Evolutionary conservation across 2,329 filamentous ascomycete genomes (phyloP).

Genomic region (Fragosphaeria purpurea): DNA sequence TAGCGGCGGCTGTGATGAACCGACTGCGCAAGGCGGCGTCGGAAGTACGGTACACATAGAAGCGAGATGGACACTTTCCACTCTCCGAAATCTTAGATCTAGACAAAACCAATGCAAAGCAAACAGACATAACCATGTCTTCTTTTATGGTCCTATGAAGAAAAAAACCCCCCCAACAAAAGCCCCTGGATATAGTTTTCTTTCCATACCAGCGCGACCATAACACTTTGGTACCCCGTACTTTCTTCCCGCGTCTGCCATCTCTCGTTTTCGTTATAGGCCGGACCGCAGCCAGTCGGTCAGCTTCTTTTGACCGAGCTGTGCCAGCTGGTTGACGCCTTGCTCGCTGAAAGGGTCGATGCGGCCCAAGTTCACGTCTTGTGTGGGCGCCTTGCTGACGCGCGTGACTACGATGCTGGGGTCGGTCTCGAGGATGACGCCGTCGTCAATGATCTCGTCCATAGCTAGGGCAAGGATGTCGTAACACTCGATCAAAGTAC

Average conservation of each 20-base stretch:
- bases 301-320: slow-evolving; percentile 85
- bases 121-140: too few species aligned
- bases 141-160: too few species aligned
- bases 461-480: slow-evolving; percentile 88
- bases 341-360: slow-evolving; percentile 88
- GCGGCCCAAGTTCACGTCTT: slow-evolving; percentile 85
- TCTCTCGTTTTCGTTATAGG: slow-evolving; percentile 35
- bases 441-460: slow-evolving; percentile 91
- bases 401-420: slow-evolving; percentile 86
- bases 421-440: slow-evolving; percentile 95
- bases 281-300: slow-evolving; percentile 85
- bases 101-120: too few species aligned
- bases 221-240: too few species aligned
- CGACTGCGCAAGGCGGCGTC: slow-evolving; percentile 68
- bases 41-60: slow-evolving; percentile 32
- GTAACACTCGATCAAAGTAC: slow-evolving; percentile 97
- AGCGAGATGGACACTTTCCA: too few species aligned
- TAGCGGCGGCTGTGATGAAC: slow-evolving; percentile 82
- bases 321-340: slow-evolving; percentile 85
- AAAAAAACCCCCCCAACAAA: too few species aligned
- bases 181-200: neutral
- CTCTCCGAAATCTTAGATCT: too few species aligned
- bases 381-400: slow-evolving; percentile 82
- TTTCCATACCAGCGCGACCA: slow-evolving; percentile 7
- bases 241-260: neutral